phyloP scores from a whole-genome alignment of 2,329 filamentous ascomycete species.

The Lachnellula arida region DNA sequence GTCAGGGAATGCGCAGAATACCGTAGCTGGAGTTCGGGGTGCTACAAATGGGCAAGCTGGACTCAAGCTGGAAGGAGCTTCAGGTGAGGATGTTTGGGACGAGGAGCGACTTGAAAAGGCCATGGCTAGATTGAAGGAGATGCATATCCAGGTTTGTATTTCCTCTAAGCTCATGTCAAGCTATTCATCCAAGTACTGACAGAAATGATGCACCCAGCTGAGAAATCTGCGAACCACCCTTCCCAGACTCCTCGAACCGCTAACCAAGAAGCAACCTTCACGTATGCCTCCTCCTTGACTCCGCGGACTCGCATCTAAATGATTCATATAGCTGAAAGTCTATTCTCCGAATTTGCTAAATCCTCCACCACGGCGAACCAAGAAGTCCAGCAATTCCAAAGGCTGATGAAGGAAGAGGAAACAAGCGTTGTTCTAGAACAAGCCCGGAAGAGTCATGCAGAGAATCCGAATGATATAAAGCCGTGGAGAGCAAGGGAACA shows the following conservation, averaged over 20 bases:
- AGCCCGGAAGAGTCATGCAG: constrained; percentile 48
- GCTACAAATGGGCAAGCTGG: constrained; percentile 3
- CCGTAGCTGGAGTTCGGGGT: not conserved
- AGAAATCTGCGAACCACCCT: constrained; percentile 45
- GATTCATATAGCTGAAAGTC: constrained; percentile 41
- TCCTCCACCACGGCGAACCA: constrained; percentile 43
- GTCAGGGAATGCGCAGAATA: not conserved
- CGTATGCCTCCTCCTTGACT: constrained; percentile 38
- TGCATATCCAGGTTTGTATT: constrained; percentile 33
- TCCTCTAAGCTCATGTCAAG: not conserved
- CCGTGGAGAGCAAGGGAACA: constrained; percentile 56
- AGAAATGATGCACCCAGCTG: constrained; percentile 34
- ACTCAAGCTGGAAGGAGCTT: not conserved
- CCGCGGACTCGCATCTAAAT: not conserved
- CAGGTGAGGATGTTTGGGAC: constrained; percentile 27
- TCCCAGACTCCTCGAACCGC: constrained; percentile 47
- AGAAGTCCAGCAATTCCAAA: constrained; percentile 44
- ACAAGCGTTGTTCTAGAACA: constrained; percentile 44
- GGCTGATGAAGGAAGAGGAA: constrained; percentile 26
- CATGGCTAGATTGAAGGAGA: constrained; percentile 31
- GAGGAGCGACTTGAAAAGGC: constrained; percentile 30
- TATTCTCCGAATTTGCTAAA: constrained; percentile 45
- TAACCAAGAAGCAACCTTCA: constrained; percentile 45
- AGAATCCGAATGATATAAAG: constrained; percentile 52
- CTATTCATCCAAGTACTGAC: not conserved